Evolutionary conservation across 108 stramenopile species (phyloP).

Genomic region (Nannochloropsis gaditana): DNA sequence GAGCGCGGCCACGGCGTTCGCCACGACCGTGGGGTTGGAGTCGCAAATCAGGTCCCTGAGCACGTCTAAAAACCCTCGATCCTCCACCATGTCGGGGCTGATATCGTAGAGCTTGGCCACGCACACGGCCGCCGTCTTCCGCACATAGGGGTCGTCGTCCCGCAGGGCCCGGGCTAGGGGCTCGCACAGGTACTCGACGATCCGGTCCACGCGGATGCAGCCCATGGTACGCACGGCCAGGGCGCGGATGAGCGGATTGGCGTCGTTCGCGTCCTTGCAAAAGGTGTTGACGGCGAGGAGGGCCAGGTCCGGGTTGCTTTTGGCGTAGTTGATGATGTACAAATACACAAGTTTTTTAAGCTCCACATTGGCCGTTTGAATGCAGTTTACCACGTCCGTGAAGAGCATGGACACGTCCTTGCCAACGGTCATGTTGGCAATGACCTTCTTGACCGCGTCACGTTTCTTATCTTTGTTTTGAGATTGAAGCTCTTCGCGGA

Average conservation of each 20-base stretch:
- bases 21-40: constrained; percentile 91
- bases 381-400: constrained; percentile 97
- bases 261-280: constrained; percentile 83
- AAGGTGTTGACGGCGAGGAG: constrained; percentile 99
- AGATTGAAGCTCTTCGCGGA: constrained; percentile 88
- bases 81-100: constrained; percentile 86
- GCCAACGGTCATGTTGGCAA: constrained; percentile 98
- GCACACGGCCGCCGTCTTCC: constrained; percentile 98
- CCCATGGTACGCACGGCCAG: constrained; percentile 99
- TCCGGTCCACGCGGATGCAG: constrained; percentile 95
- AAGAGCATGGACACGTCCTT: constrained; percentile 97
- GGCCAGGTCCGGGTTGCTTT: constrained; percentile 94
- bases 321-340: constrained; percentile 99
- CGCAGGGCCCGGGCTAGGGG: constrained; percentile 80
- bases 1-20: constrained; percentile 97
- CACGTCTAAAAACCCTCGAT: constrained; percentile 91
- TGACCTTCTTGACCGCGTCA: constrained; percentile 97
- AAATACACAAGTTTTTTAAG: constrained; percentile 90
- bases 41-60: constrained; percentile 91
- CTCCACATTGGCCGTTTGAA: constrained; percentile 73
- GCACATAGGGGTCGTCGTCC: constrained; percentile 88
- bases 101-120: constrained; percentile 99
- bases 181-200: constrained; percentile 98
- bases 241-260: constrained; percentile 97
- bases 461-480: constrained; percentile 82